Evolutionary conservation across 1,139 yeast species (phyloP), one percentile per base, ranked within the genome.

Genomic region (Kurtzmaniella quercitrusa): DNA sequence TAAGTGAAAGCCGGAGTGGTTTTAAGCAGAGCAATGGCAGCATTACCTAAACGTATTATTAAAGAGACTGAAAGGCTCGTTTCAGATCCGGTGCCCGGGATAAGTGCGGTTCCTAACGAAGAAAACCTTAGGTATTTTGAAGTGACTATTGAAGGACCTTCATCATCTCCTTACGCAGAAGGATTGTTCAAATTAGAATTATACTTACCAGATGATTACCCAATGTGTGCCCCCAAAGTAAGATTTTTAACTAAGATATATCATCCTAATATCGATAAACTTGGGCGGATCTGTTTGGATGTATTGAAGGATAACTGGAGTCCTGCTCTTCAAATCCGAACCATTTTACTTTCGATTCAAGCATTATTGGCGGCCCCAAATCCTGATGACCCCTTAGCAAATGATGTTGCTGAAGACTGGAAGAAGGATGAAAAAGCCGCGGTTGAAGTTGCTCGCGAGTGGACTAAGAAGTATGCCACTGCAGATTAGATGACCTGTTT

Each of bases 341-440:
- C 98, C n/a, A 86, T 93, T 36, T 70, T 93, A 52, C 73, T 94
- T 47, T 87, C 96, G 15, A 86, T 93, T 49, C 98, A 94, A 65
- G 98, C 98, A 0, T 70, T 93, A 46, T 70, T 93, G 44, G 96
- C 96, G 1, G 91, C 96, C 3, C 98, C 99, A 9, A 94, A 93
- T 57, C 98, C 99, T 2, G 96, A 93, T 62, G 99, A 93, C 65
- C 99, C 98, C 1, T 75, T 94, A 51, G 98, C 98, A 27, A 93
- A 93, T 58, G 98, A 93, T 55, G 98, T 93, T 37, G 98, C 98
- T 2, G 91, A 89, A 54, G 93, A 85, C 54, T 93, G 98, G 98
- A 86, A 91, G 59, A 85, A 81, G 51, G 82, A 93, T 57, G 95
- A 90, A 63, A 71, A 76, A 43, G 74, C 73, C 50, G 98, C 98